Percentiles rank a stretch among this genome's conserved stretches.
Conservation (phyloP, 2,329 filamentous ascomycete species). For the Fusarium metavorans region DNA sequence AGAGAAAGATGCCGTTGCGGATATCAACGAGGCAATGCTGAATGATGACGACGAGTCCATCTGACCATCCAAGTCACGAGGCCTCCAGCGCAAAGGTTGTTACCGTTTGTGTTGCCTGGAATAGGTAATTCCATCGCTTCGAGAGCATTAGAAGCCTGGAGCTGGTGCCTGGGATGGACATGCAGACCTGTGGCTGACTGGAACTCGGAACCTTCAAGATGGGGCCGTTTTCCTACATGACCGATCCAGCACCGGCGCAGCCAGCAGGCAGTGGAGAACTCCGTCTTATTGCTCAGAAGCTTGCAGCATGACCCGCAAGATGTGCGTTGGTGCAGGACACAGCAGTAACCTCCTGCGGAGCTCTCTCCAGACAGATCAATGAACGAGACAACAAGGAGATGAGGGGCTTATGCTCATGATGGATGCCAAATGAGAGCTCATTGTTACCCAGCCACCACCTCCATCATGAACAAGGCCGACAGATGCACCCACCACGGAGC, state of each 20-base stretch:
- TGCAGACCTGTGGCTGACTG: slow-evolving; percentile 34
- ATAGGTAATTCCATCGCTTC: slow-evolving; percentile 11
- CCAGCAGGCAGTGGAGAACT: background rate
- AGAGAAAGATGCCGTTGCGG: slow-evolving; percentile 4
- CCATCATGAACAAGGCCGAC: slow-evolving; percentile 11
- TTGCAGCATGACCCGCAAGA: slow-evolving; percentile 8
- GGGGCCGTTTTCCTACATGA: slow-evolving; percentile 16
- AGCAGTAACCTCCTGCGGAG: background rate
- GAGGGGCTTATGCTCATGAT: slow-evolving; percentile 4
- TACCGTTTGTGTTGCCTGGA: slow-evolving; percentile 28
- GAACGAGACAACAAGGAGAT: slow-evolving; percentile 1
- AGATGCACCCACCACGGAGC: slow-evolving; percentile 18
- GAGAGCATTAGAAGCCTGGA: slow-evolving; percentile 23
- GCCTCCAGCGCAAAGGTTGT: slow-evolving; percentile 16
- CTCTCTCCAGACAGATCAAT: background rate
- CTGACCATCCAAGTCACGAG: slow-evolving; percentile 31
- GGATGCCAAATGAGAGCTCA: slow-evolving; percentile 4
- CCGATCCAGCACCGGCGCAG: background rate
- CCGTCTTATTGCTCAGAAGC: background rate
- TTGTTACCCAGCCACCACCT: slow-evolving; percentile 24
- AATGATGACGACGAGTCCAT: slow-evolving; percentile 34
- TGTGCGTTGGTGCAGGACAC: slow-evolving; percentile 7
- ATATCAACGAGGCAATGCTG: slow-evolving; percentile 11
- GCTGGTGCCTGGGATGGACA: slow-evolving; percentile 28
- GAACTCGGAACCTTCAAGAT: slow-evolving; percentile 27